A percentile compares a stretch with the other conserved stretches of the same genome.
Conservation (phyloP, 176 grass and related monocot species). For the Themeda triandra region DNA sequence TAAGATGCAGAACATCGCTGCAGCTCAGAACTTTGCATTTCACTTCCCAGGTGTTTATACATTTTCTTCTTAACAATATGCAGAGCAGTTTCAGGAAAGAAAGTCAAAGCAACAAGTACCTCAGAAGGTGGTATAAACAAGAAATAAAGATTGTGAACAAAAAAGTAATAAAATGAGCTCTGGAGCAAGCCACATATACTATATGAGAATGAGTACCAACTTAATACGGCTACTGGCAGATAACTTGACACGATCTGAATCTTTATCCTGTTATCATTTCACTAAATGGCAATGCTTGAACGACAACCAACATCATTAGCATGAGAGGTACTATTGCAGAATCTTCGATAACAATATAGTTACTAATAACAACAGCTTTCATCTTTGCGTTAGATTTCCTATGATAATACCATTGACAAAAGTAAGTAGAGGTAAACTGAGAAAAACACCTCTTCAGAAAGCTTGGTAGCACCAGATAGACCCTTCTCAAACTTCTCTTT, state of each 20-base stretch:
- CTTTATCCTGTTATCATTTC: background rate
- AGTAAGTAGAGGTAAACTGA: background rate
- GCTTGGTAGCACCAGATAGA: slow-evolving; percentile 64
- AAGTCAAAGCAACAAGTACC: background rate
- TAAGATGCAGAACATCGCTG: background rate
- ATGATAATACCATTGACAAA: background rate
- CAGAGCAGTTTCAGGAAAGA: background rate
- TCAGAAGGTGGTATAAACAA: background rate
- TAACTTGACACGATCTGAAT: slow-evolving; percentile 2
- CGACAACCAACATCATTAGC: background rate
- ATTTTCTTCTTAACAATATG: background rate
- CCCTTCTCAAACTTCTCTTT: slow-evolving; percentile 96
- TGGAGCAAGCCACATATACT: background rate
- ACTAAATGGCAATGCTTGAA: slow-evolving; percentile 1
- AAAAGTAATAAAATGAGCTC: background rate
- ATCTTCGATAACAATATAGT: background rate
- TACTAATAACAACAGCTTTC: background rate
- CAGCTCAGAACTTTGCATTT: background rate
- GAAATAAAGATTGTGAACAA: background rate
- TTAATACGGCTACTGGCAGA: slow-evolving; percentile 5
- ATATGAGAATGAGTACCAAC: background rate
- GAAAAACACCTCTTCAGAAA: slow-evolving; percentile 72
- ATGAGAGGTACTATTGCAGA: background rate
- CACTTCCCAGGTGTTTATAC: background rate
- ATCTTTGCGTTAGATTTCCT: background rate